Evolutionary conservation across 495 filamentous ascomycete genomes (phyloP).

Genomic region (Penicillium pulvis): DNA sequence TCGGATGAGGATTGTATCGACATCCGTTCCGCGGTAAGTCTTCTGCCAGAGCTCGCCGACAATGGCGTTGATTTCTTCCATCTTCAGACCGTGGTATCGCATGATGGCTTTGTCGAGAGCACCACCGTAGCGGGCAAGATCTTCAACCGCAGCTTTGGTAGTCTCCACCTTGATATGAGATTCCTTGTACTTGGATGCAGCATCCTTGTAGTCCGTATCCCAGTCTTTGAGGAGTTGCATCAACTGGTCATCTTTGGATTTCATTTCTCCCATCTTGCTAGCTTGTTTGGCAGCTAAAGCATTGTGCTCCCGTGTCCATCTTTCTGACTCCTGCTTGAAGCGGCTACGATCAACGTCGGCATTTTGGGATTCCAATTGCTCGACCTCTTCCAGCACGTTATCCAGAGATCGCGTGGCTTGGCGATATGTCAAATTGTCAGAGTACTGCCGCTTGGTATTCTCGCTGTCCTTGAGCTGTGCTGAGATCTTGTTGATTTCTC

Average conservation of each 20-base stretch:
- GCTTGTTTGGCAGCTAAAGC: constrained; percentile 61
- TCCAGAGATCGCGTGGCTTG: constrained; percentile 68
- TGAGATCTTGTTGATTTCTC: constrained; percentile 74
- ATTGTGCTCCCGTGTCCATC: constrained; percentile 61
- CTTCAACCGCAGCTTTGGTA: constrained; percentile 88
- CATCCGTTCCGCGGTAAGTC: constrained; percentile 96
- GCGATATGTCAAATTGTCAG: constrained; percentile 84
- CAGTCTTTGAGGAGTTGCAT: constrained; percentile 70
- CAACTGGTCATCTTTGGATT: constrained; percentile 79
- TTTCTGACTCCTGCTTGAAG: constrained; percentile 67
- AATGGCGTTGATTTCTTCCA: constrained; percentile 98
- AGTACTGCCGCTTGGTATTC: constrained; percentile 77
- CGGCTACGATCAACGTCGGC: constrained; percentile 78
- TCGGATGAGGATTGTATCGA: constrained; percentile 93
- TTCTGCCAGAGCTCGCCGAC: constrained; percentile 93
- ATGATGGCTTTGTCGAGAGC: constrained; percentile 96
- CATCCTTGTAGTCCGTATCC: constrained; percentile 83
- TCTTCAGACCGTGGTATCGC: constrained; percentile 92
- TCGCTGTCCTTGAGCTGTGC: constrained; percentile 75
- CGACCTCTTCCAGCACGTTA: constrained; percentile 66
- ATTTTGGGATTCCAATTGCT: constrained; percentile 75
- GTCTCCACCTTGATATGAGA: constrained; percentile 88
- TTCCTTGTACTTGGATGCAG: constrained; percentile 81
- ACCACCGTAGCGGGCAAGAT: constrained; percentile 74
- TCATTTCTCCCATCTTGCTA: constrained; percentile 70